These are phyloP conservation scores for Rosa lucieae DNA, from an alignment of 306 rosid species.

Conservation along the genomic window DNA sequence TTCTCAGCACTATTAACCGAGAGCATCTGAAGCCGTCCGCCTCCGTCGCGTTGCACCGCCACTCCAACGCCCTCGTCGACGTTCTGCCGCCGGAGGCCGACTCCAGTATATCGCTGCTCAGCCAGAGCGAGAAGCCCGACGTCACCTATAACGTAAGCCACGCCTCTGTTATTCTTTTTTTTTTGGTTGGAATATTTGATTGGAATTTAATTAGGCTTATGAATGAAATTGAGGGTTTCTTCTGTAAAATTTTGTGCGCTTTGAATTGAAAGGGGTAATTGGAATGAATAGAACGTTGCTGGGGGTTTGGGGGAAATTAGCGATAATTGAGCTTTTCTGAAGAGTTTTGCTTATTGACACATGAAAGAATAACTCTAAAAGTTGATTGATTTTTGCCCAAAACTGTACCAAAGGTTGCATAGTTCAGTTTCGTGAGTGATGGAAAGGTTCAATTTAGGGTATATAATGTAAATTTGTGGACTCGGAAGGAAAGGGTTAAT, in stretches of 20 bases:
- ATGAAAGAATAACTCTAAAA: too few species aligned
- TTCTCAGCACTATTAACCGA: slow-evolving; percentile 88
- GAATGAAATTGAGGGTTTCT: background rate
- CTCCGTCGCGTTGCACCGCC: slow-evolving; percentile 93
- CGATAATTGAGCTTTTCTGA: background rate
- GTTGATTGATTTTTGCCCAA: too few species aligned
- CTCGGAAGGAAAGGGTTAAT: background rate
- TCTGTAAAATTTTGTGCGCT: too few species aligned
- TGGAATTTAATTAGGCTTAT: background rate
- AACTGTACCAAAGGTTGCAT: background rate
- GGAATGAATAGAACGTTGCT: too few species aligned
- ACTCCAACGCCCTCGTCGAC: slow-evolving; percentile 94
- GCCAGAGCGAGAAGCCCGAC: slow-evolving; percentile 99
- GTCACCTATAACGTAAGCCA: slow-evolving; percentile 76
- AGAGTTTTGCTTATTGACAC: background rate
- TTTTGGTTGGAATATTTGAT: background rate
- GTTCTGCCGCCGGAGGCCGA: slow-evolving; percentile 99
- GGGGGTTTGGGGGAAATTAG: background rate
- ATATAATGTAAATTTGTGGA: background rate
- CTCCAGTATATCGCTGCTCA: slow-evolving; percentile 89
- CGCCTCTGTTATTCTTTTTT: background rate
- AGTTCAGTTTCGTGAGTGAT: background rate
- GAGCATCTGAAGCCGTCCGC: slow-evolving; percentile 95
- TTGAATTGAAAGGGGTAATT: background rate
- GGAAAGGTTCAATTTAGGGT: background rate